These are phyloP conservation scores for Aspergillus brunneoviolaceus DNA, from an alignment of 2,329 filamentous ascomycete species.

Conservation along the genomic window DNA sequence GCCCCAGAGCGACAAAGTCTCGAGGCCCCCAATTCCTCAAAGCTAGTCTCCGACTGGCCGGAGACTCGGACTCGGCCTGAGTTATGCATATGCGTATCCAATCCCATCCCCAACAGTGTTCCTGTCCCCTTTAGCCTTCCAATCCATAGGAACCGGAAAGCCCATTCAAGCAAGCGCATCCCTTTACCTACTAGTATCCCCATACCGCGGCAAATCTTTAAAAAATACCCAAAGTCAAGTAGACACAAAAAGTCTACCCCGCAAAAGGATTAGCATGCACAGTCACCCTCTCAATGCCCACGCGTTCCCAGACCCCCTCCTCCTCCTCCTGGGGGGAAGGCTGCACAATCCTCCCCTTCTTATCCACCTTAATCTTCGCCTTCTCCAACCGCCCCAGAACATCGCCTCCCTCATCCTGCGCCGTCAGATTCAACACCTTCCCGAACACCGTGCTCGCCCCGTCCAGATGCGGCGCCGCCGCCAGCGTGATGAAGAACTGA, in stretches of 20 bases:
- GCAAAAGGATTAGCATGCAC: slow-evolving; percentile 67
- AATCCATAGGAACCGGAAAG: too few species aligned
- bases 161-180: too few species aligned
- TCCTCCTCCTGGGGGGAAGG: slow-evolving; percentile 37
- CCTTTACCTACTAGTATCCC: too few species aligned
- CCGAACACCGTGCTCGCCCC: slow-evolving; percentile 68
- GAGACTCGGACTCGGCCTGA: too few species aligned
- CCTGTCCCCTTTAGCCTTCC: too few species aligned
- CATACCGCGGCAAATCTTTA: too few species aligned
- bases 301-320: slow-evolving; percentile 46
- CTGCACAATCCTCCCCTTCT: slow-evolving; percentile 58
- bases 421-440: slow-evolving; percentile 51
- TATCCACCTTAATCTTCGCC: slow-evolving; percentile 61
- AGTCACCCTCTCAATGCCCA: slow-evolving; percentile 57
- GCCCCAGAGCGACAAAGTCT: too few species aligned
- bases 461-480: slow-evolving; percentile 62
- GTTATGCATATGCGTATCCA: too few species aligned
- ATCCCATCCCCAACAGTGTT: too few species aligned
- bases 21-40: too few species aligned
- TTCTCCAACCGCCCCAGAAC: slow-evolving; percentile 54
- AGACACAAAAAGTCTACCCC: slow-evolving; percentile 38
- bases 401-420: slow-evolving; percentile 47
- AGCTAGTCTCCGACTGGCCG: too few species aligned
- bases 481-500: slow-evolving; percentile 66
- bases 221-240: background rate